Percentiles rank a stretch among this genome's conserved stretches.
phyloP scores from a whole-genome alignment of 805 yeast genomes.

The Blastobotrys muscicola region DNA sequence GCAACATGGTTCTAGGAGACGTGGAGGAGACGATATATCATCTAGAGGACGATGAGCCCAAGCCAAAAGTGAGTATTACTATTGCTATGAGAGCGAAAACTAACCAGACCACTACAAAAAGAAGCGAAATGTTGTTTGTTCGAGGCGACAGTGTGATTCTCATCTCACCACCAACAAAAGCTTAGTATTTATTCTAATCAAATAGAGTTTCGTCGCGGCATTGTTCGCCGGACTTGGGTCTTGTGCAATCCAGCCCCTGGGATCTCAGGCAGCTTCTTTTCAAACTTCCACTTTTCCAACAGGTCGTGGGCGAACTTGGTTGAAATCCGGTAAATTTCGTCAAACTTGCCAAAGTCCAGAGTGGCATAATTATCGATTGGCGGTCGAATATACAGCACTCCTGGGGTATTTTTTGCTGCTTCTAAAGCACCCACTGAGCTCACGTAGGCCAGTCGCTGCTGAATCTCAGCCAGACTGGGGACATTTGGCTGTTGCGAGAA shows the following conservation, averaged over 20 bases:
- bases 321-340: constrained; percentile 80
- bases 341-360: constrained; percentile 83
- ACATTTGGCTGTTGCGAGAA: constrained; percentile 79
- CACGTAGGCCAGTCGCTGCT: constrained; percentile 85
- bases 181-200: constrained; percentile 6
- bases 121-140: constrained; percentile 81
- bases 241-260: constrained; percentile 39
- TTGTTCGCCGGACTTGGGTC: constrained; percentile 24
- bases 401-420: constrained; percentile 72
- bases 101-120: constrained; percentile 39
- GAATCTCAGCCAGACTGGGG: constrained; percentile 93
- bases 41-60: constrained; percentile 41
- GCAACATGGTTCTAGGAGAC: constrained; percentile 90
- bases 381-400: constrained; percentile 82
- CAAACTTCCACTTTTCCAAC: constrained; percentile 42
- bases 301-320: constrained; percentile 56
- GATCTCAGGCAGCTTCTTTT: constrained; percentile 50
- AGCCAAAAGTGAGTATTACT: constrained; percentile 25
- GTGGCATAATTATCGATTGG: constrained; percentile 92
- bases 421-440: constrained; percentile 91
- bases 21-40: constrained; percentile 75
- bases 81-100: neutral
- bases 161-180: constrained; percentile 40
- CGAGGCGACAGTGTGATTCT: constrained; percentile 97
- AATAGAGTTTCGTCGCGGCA: constrained; percentile 55